Conservation (phyloP, 495 filamentous ascomycete genomes). For the Penicillium roqueforti region DNA sequence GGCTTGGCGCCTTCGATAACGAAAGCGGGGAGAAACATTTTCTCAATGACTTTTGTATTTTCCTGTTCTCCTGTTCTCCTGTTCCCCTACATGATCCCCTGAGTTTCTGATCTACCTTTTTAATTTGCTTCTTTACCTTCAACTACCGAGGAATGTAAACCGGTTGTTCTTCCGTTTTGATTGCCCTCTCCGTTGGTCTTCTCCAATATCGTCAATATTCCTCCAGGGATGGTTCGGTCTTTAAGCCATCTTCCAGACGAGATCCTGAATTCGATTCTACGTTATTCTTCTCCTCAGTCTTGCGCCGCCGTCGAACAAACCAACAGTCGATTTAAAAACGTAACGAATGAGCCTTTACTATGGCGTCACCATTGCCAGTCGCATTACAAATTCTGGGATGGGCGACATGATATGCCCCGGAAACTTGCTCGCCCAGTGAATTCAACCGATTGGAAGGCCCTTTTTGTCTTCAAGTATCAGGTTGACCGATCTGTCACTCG, state of each 20-base stretch:
- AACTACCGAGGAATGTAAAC: background rate
- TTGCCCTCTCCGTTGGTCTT: background rate
- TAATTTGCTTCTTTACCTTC: background rate
- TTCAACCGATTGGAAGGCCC: constrained; percentile 69
- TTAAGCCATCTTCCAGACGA: constrained; percentile 62
- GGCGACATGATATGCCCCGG: constrained; percentile 55
- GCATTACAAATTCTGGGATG: constrained; percentile 69
- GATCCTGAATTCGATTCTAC: constrained; percentile 66
- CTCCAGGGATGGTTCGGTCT: constrained; percentile 37
- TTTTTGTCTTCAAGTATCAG: constrained; percentile 59
- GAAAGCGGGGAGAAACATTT: background rate
- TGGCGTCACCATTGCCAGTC: constrained; percentile 73
- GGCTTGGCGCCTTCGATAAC: background rate
- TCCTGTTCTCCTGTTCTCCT: background rate
- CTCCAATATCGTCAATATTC: background rate
- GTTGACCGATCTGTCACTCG: constrained; percentile 52
- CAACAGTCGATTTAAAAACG: constrained; percentile 58
- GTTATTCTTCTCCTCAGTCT: constrained; percentile 49
- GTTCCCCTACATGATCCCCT: background rate
- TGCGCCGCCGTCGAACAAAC: constrained; percentile 51
- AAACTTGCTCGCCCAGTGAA: constrained; percentile 51
- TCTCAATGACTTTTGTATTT: background rate
- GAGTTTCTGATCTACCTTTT: background rate
- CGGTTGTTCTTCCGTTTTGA: background rate
- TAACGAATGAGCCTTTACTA: constrained; percentile 66